Evolutionary conservation across 495 filamentous ascomycete species (phyloP), one percentile per base, ranked within the genome.

Genomic region (Neurospora tetrasperma): DNA sequence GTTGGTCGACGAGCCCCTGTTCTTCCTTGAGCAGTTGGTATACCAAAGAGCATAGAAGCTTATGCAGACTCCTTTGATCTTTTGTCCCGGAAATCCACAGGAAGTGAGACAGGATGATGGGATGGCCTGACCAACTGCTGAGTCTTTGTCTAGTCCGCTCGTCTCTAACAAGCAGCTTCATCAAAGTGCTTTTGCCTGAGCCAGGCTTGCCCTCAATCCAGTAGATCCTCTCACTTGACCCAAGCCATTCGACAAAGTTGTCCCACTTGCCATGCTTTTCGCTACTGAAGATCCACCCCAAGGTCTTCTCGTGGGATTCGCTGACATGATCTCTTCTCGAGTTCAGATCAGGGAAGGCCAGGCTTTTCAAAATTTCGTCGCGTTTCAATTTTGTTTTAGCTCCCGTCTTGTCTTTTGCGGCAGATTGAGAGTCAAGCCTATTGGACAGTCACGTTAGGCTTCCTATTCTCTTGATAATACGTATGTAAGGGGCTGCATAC

Each of bases 151-250:
- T 4, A 8, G 71, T 75, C 14, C 69, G 68, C 2, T 35, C 35
- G 39, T 75, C 38, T 35, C 42, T 44, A 27, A 14, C 20, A n/a
- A 75, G 78, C 59, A 80, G 75, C 43, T 86, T 86, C 83, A 87
- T 85, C n/a, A 86, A 76, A 14, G 84, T 87, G 11, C 84, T 86
- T 86, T 87, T 87, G 2, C 85, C 85, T 35, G 82, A 77, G 6
- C 83, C 85, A 8, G 85, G 83, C 70, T 87, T 87, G 2, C 85
- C 85, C 72, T 77, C 83, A 31, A 87, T 82, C 84, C 84, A 86
- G 12, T 85, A 74, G 14, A 75, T 72, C 5, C 72, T 72, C 0
- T 39, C 14, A 27, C 41, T 70, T 0, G 10, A n/a, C 8, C 27
- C 14, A 3, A 75, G 72, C 74, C 74, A 77, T 5, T 69, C 10